phyloP scores from a whole-genome alignment of 768 basidiomycete species.

The Phlebiopsis gigantea region DNA sequence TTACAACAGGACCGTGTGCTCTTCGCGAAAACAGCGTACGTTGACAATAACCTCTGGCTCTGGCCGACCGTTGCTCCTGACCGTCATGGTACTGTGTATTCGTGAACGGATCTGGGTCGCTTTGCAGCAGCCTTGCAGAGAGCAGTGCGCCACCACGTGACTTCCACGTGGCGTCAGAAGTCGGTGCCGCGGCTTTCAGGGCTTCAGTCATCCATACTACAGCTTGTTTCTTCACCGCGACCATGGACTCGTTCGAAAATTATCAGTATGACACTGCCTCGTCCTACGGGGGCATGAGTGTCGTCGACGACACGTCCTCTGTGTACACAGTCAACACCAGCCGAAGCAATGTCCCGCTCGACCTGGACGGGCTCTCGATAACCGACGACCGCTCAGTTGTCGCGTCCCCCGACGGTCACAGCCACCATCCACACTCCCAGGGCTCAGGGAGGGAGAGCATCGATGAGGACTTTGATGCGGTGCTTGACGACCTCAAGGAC shows the following conservation, averaged over 20 bases:
- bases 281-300: slow-evolving; percentile 66
- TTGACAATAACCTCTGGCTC: slow-evolving; percentile 66
- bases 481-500: slow-evolving; percentile 85
- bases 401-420: slow-evolving; percentile 31
- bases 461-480: slow-evolving; percentile 87
- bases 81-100: neutral
- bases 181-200: slow-evolving; percentile 9
- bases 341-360: slow-evolving; percentile 43
- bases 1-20: neutral
- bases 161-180: slow-evolving; percentile 7
- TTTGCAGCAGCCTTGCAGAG: neutral
- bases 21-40: slow-evolving; percentile 37
- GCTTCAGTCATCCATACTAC: slow-evolving; percentile 11
- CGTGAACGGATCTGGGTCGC: neutral
- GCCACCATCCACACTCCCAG: slow-evolving; percentile 25
- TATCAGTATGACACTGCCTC: slow-evolving; percentile 83
- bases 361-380: slow-evolving; percentile 64
- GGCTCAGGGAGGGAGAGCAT: slow-evolving; percentile 8
- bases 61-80: slow-evolving; percentile 47
- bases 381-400: slow-evolving; percentile 53
- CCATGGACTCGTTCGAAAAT: slow-evolving; percentile 81
- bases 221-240: slow-evolving; percentile 2
- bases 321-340: slow-evolving; percentile 71
- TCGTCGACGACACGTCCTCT: slow-evolving; percentile 77
- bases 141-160: slow-evolving; percentile 7